Evolutionary conservation across 2,329 filamentous ascomycete genomes (phyloP).

Genomic region (Paraphoma chrysanthemicola): DNA sequence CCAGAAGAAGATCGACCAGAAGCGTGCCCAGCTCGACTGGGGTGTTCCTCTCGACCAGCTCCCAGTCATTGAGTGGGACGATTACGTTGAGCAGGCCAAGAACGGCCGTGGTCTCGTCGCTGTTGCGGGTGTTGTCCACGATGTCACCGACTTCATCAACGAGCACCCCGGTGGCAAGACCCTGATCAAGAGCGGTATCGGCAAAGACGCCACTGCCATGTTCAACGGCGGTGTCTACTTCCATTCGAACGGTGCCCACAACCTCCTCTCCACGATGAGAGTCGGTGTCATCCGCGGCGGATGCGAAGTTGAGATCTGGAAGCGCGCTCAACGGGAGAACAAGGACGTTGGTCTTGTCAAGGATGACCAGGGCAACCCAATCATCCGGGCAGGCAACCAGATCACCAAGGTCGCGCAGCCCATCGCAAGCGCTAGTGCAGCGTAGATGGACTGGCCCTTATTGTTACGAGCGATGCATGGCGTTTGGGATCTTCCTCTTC

Average conservation of each 20-base stretch:
- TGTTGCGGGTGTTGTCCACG: conserved; percentile 52
- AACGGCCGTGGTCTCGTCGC: conserved; percentile 52
- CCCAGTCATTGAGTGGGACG: conserved; percentile 54
- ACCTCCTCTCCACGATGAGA: conserved; percentile 52
- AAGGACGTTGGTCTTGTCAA: conserved; percentile 82
- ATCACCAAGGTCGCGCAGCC: conserved; percentile 83
- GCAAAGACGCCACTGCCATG: conserved; percentile 54
- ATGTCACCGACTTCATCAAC: conserved; percentile 52
- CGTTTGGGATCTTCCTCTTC: conserved; percentile 36
- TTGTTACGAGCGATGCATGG: conserved; percentile 38
- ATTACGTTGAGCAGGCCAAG: conserved; percentile 51
- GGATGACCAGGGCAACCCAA: conserved; percentile 80
- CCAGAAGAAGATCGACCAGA: conserved; percentile 56
- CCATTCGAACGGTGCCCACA: conserved; percentile 53
- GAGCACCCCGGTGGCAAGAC: conserved; percentile 54
- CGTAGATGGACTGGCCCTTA: conserved; percentile 55
- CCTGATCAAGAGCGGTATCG: conserved; percentile 50
- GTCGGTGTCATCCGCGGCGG: conserved; percentile 53
- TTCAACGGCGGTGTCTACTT: conserved; percentile 54
- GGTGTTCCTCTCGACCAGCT: conserved; percentile 53
- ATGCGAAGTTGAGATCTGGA: conserved; percentile 54
- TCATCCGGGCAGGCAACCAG: conserved; percentile 85
- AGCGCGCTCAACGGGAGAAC: conserved; percentile 53
- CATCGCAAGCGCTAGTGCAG: conserved; percentile 82
- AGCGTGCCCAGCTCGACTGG: conserved; percentile 52